These are phyloP conservation scores for Wilhelminamyces savonicus DNA, from an alignment of 805 yeast genomes.

Conservation along the genomic window DNA sequence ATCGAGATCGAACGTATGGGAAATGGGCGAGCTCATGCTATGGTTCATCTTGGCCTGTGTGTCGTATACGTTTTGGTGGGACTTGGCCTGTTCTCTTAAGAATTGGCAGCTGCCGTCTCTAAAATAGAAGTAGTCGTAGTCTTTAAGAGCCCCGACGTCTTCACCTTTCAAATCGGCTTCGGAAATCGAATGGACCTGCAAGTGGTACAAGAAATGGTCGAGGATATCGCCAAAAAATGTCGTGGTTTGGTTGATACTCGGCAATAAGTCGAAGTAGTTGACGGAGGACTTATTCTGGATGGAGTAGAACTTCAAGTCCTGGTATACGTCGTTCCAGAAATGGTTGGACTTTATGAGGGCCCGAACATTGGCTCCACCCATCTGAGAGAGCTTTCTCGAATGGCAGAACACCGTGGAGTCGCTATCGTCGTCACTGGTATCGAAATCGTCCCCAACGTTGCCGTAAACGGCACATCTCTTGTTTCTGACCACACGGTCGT, in stretches of 20 bases:
- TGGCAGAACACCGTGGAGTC: too few species aligned
- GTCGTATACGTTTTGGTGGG: constrained; percentile 9
- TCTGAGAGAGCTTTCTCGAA: too few species aligned
- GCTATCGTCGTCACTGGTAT: too few species aligned
- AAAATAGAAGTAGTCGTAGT: constrained; percentile 13
- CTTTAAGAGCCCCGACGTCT: constrained; percentile 3
- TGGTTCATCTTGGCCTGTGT: constrained; percentile 4
- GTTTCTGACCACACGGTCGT: too few species aligned
- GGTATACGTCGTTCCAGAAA: constrained; percentile 26
- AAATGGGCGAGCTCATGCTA: constrained; percentile 1
- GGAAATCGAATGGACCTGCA: constrained; percentile 4
- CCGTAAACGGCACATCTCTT: too few species aligned
- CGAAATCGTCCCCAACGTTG: too few species aligned
- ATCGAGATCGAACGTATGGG: background rate
- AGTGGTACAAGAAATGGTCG: constrained; percentile 16
- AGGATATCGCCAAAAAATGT: constrained; percentile 15
- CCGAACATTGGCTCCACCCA: too few species aligned
- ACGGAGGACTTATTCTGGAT: too few species aligned
- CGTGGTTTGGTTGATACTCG: constrained; percentile 10
- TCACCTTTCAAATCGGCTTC: constrained; percentile 2
- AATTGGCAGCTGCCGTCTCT: constrained; percentile 16
- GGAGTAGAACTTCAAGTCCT: constrained; percentile 20
- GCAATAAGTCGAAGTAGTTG: constrained; percentile 14
- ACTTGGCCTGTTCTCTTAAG: constrained; percentile 12
- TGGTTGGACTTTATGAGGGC: constrained; percentile 7